Percentiles rank a stretch among this genome's conserved stretches.
These are phyloP conservation scores for Xylaria nigripes DNA, from an alignment of 495 filamentous ascomycete species.

Conservation along the genomic window DNA sequence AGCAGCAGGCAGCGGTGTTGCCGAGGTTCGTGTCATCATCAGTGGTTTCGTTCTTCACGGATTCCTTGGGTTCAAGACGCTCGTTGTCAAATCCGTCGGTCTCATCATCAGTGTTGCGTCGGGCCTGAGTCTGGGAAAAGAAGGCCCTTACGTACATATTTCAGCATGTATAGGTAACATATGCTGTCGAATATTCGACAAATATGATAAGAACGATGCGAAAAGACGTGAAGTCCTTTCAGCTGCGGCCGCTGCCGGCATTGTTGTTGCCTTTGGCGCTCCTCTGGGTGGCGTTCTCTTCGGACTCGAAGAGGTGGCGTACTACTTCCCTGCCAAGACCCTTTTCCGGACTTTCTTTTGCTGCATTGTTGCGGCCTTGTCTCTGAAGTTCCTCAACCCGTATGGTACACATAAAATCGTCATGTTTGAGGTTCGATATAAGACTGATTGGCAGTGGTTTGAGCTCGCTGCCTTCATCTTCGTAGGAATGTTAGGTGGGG, in stretches of 20 bases:
- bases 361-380: constrained; percentile 85
- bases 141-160: constrained; percentile 96
- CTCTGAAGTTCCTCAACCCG: constrained; percentile 88
- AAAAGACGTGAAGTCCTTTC: constrained; percentile 83
- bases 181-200: constrained; percentile 80
- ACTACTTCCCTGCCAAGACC: constrained; percentile 98
- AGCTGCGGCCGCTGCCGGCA: constrained; percentile 84
- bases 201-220: constrained; percentile 90
- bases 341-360: constrained; percentile 97
- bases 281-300: constrained; percentile 91
- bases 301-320: constrained; percentile 87
- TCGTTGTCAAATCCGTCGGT: constrained; percentile 76
- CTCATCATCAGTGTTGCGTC: constrained; percentile 86
- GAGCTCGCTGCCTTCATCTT: constrained; percentile 80
- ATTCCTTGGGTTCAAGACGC: constrained; percentile 82
- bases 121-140: constrained; percentile 88
- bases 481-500: constrained; percentile 77
- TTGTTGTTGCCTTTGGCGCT: constrained; percentile 91
- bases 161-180: constrained; percentile 95
- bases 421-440: constrained; percentile 86
- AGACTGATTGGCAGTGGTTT: constrained; percentile 90
- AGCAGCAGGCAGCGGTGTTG: constrained; percentile 91
- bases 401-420: constrained; percentile 97
- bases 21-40: constrained; percentile 94
- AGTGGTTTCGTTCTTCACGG: constrained; percentile 97